A percentile compares a stretch with the other conserved stretches of the same genome.
phyloP scores from a whole-genome alignment of 2,329 filamentous ascomycete genomes.

The Nannizzia gypsea region DNA sequence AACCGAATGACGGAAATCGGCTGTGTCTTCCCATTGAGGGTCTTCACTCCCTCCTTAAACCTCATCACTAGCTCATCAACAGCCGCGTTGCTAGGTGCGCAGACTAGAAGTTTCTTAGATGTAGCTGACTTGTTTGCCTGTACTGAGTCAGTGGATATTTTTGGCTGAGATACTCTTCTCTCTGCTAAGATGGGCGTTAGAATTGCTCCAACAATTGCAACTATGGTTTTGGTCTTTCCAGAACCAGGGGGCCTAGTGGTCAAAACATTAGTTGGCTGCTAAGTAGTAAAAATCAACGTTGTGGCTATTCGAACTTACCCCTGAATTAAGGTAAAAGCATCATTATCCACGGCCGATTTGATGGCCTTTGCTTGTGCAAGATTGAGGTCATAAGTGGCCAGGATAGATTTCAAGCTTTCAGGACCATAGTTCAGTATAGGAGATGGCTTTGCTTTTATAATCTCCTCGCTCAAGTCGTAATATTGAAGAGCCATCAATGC shows the following conservation, averaged over 20 bases:
- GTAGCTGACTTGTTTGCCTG: conserved; percentile 26
- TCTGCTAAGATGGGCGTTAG: conserved; percentile 49
- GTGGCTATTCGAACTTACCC: conserved; percentile 41
- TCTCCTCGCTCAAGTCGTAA: conserved; percentile 90
- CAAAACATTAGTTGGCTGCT: conserved; percentile 21
- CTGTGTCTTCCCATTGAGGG: conserved; percentile 56
- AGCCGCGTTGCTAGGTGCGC: conserved; percentile 95
- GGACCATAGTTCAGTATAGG: conserved; percentile 73
- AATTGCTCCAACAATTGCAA: conserved; percentile 86
- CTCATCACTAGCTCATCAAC: conserved; percentile 92
- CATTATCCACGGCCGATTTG: conserved; percentile 83
- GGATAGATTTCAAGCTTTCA: conserved; percentile 55
- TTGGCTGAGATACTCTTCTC: conserved; percentile 35
- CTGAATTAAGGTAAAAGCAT: conserved; percentile 93
- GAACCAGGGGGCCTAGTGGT: conserved; percentile 68
- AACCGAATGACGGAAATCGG: conserved; percentile 81
- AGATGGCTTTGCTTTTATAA: conserved; percentile 78
- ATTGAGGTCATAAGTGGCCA: conserved; percentile 73
- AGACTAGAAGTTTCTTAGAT: conserved; percentile 82
- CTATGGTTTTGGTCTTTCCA: conserved; percentile 96
- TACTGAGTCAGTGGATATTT: conserved; percentile 28
- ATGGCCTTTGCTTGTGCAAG: conserved; percentile 82
- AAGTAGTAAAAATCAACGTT: neutral
- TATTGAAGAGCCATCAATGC: conserved; percentile 83
- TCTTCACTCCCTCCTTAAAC: conserved; percentile 77